Evolutionary conservation across 495 filamentous ascomycete genomes (phyloP), one percentile per base, ranked within the genome.

Genomic region (Aspergillus haitiensis): DNA sequence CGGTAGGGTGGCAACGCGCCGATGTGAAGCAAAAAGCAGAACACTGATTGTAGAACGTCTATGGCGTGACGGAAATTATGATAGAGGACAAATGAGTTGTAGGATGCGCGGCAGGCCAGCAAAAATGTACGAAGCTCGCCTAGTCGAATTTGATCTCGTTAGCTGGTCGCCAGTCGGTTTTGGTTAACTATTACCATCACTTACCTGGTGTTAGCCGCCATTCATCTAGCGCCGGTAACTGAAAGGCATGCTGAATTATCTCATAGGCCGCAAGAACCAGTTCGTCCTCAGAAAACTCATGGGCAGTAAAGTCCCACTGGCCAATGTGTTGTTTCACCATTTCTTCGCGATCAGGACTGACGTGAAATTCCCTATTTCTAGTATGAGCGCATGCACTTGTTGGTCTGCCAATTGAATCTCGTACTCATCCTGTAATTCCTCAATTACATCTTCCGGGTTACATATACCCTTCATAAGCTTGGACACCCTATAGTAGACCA

Each of bases 31-130:
- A 98, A 81, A 67, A 97, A 96, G 74, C 88, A 87, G 72, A 97
- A 98, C 40, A 89, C 81, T 4, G 94, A 95, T 74, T 98, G 94
- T 65, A 97, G 80, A 40, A 98, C 94, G 77, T 98, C 94, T 52
- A 94, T 86, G 7, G 95, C 94, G 71, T 98, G 94, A 50, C 94
- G 91, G 72, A 97, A 98, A 70, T 98, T 98, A 75, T 98, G 94
- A 67, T 98, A 98, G n/a, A 93, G 89, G 39, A 98, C 91, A 70
- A 96, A 96, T 51, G 83, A 85, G 68, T 97, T 97, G 75, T 98
- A 98, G 13, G 95, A 88, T 48, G 85, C 84, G 52, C 91, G 86
- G 68, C 91, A 89, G 62, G 93, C 91, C 46, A 93, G 77, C 46
- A 96, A 77, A 71, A 97, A 97, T 44, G 82, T 82, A 61, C 84